phyloP scores from a whole-genome alignment of 345 rosid species.

The Cardiospermum halicacabum region DNA sequence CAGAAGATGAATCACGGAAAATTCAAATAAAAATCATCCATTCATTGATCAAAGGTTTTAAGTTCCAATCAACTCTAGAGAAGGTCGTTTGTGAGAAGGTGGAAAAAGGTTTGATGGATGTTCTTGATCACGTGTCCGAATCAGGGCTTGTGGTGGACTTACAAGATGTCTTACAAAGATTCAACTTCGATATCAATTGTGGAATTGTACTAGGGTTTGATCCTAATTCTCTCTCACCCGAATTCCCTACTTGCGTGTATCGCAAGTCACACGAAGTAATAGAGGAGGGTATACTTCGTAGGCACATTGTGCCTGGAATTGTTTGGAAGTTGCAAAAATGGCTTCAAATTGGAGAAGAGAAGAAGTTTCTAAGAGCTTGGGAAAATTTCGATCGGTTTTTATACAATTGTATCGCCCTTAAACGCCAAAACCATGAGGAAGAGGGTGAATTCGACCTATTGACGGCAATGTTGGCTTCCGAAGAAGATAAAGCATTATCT shows the following conservation, averaged over 20 bases:
- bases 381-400: slow-evolving; percentile 13
- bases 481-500: neutral
- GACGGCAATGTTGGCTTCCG: slow-evolving; percentile 12
- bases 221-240: slow-evolving; percentile 17
- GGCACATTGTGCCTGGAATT: slow-evolving; percentile 10
- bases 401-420: slow-evolving; percentile 8
- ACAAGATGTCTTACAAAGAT: slow-evolving; percentile 30
- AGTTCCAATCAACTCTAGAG: neutral
- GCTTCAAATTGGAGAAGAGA: slow-evolving; percentile 27
- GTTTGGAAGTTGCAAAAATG: slow-evolving; percentile 23
- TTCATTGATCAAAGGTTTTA: slow-evolving; percentile 2
- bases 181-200: slow-evolving; percentile 23
- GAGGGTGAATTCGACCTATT: slow-evolving; percentile 17
- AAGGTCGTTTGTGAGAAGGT: neutral
- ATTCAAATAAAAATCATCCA: slow-evolving; percentile 8
- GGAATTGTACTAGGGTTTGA: slow-evolving; percentile 19
- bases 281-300: slow-evolving; percentile 12
- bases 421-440: neutral
- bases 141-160: slow-evolving; percentile 12
- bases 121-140: slow-evolving; percentile 15
- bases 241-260: slow-evolving; percentile 11
- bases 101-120: neutral
- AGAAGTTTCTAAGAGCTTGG: slow-evolving; percentile 12
- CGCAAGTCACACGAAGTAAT: slow-evolving; percentile 16
- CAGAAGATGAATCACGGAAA: slow-evolving; percentile 17